Conservation (phyloP, 2,329 filamentous ascomycete species). For the Colletotrichum lentis region DNA sequence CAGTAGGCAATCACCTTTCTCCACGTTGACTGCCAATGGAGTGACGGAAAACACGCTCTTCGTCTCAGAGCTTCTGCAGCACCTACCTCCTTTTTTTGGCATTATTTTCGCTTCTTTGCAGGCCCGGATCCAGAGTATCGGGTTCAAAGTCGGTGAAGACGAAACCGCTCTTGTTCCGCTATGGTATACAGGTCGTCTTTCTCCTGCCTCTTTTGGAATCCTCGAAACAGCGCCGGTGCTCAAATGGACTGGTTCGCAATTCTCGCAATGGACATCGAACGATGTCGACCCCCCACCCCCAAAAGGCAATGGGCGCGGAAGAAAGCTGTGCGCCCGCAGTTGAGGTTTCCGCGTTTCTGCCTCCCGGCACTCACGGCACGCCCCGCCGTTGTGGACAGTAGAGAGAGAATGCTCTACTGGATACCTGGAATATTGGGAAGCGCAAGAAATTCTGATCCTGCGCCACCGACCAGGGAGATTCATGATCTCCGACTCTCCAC, state of each 20-base stretch:
- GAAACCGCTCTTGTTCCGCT: conserved; percentile 14
- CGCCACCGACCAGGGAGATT: background rate
- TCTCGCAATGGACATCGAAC: conserved; percentile 5
- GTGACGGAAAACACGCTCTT: background rate
- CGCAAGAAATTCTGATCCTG: background rate
- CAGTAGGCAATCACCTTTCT: conserved; percentile 19
- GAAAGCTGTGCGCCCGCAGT: conserved; percentile 25
- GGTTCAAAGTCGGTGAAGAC: conserved; percentile 36
- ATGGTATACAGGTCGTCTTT: conserved; percentile 16
- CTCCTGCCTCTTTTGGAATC: conserved; percentile 33
- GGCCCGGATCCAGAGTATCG: conserved; percentile 29
- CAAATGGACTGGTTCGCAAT: conserved; percentile 8
- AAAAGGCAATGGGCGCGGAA: background rate
- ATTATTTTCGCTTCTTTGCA: conserved; percentile 20
- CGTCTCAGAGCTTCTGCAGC: conserved; percentile 24
- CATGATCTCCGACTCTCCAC: background rate
- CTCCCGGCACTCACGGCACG: background rate
- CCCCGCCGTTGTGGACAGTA: conserved; percentile 1
- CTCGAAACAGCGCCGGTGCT: conserved; percentile 11
- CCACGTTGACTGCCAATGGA: conserved; percentile 2
- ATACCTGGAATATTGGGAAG: background rate
- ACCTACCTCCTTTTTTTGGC: background rate
- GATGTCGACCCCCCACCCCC: conserved; percentile 2
- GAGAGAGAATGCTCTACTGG: background rate
- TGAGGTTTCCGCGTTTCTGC: conserved; percentile 1